phyloP scores from a whole-genome alignment of 2,329 filamentous ascomycete genomes.

The Aspergillus pseudoviridinutans region DNA sequence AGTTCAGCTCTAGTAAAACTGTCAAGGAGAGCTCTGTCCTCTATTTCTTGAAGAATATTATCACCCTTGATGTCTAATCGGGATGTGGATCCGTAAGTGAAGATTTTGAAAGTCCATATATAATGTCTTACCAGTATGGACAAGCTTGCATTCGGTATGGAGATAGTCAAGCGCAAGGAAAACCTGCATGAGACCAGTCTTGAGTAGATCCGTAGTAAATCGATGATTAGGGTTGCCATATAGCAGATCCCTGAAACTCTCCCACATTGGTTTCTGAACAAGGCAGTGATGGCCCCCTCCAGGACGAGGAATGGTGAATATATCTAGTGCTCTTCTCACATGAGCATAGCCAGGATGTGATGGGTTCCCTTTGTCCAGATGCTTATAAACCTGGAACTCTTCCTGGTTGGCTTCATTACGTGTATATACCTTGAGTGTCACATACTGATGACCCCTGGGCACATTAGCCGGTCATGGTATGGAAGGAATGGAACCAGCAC shows the following conservation, averaged over 20 bases:
- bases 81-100: no score
- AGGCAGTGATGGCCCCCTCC: conserved; percentile 28
- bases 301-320: conserved; percentile 27
- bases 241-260: conserved; percentile 39
- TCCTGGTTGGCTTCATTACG: conserved; percentile 14
- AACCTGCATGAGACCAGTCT: conserved; percentile 32
- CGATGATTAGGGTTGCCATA: conserved; percentile 34
- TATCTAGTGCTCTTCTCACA: conserved; percentile 29
- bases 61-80: conserved; percentile 41
- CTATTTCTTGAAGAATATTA: conserved; percentile 39
- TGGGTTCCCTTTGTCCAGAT: conserved; percentile 20
- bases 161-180: conserved; percentile 43
- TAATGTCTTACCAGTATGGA: conserved; percentile 43
- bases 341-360: conserved; percentile 25
- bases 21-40: conserved; percentile 35
- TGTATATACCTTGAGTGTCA: conserved; percentile 23
- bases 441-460: conserved; percentile 19
- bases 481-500: background rate
- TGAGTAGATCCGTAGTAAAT: conserved; percentile 38
- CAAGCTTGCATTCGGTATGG: conserved; percentile 42
- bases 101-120: no score
- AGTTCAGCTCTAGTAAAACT: conserved; percentile 34
- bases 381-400: conserved; percentile 28
- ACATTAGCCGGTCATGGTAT: conserved; percentile 8
- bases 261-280: conserved; percentile 36